A percentile compares a stretch with the other conserved stretches of the same genome.
Evolutionary conservation across 805 yeast species (phyloP).

Genomic region (Kodamaea hsintzibuensis): DNA sequence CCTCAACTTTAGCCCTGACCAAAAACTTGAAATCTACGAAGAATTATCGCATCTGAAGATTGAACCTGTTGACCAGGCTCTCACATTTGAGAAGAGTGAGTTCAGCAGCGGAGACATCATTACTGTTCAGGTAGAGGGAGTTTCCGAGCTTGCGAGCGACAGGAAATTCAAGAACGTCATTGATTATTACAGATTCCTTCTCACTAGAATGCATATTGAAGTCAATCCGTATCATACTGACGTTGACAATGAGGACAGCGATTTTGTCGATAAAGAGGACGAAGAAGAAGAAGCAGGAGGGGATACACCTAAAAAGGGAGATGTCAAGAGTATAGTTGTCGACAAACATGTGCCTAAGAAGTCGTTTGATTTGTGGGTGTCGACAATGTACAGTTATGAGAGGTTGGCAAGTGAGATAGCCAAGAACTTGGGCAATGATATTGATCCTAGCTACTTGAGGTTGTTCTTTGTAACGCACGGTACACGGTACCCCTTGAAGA

Average conservation of each 20-base stretch:
- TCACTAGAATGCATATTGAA: constrained; percentile 60
- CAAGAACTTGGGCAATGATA: constrained; percentile 39
- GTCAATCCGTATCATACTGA: constrained; percentile 48
- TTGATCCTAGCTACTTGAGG: constrained; percentile 62
- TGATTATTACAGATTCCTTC: constrained; percentile 55
- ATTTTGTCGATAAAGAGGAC: constrained; percentile 29
- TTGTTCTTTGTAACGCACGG: constrained; percentile 62
- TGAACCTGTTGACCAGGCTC: constrained; percentile 40
- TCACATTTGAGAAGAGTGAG: constrained; percentile 56
- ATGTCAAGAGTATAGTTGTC: constrained; percentile 16
- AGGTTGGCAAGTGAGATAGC: constrained; percentile 67
- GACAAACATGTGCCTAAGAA: constrained; percentile 14
- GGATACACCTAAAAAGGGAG: constrained; percentile 12
- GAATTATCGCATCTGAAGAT: constrained; percentile 60
- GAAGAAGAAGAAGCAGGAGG: constrained; percentile 15
- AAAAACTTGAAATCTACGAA: constrained; percentile 49
- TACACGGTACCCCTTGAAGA: constrained; percentile 50
- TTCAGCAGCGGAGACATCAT: constrained; percentile 70
- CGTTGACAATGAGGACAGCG: constrained; percentile 51
- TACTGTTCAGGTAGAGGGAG: constrained; percentile 32
- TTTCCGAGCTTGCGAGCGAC: constrained; percentile 19
- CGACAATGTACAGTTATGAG: constrained; percentile 56
- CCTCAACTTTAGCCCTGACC: constrained; percentile 38
- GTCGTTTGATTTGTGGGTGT: constrained; percentile 66
- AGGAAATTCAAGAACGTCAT: constrained; percentile 29